These are phyloP conservation scores for Corymbia maculata DNA, from an alignment of 345 rosid species.

Conservation along the genomic window DNA sequence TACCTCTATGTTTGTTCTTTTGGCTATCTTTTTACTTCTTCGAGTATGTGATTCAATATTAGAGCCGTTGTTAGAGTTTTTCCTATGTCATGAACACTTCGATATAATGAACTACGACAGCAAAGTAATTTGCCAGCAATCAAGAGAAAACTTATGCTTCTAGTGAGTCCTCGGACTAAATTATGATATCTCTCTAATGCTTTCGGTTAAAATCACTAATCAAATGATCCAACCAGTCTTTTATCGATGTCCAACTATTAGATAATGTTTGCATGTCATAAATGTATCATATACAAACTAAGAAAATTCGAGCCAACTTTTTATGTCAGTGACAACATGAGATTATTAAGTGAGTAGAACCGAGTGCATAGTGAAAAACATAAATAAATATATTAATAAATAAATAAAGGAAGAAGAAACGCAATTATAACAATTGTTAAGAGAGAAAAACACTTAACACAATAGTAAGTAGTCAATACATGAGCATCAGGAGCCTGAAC, in stretches of 20 bases:
- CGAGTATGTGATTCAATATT: too few relatives aligned
- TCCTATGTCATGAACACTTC: neutral
- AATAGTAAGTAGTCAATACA: conserved; percentile 67
- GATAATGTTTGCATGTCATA: neutral
- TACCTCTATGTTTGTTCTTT: neutral
- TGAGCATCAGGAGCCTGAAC: conserved; percentile 90
- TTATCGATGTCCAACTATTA: too few relatives aligned
- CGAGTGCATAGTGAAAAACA: neutral
- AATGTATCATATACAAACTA: neutral
- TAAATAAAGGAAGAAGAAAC: neutral
- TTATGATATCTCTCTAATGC: neutral
- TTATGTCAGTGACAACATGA: neutral
- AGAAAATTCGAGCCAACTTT: neutral
- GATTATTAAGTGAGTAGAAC: neutral
- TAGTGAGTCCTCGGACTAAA: neutral
- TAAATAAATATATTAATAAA: neutral
- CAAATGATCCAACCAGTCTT: neutral
- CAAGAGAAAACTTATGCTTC: neutral
- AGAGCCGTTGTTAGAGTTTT: neutral
- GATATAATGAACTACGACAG: neutral
- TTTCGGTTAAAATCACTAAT: neutral
- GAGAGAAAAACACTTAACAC: conserved; percentile 36
- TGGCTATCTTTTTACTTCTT: neutral
- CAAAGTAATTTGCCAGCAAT: neutral
- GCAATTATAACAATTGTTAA: neutral